Base-by-base conservation (phyloP, 768 basidiomycete species). In the Austroboletus eburneus region DNA sequence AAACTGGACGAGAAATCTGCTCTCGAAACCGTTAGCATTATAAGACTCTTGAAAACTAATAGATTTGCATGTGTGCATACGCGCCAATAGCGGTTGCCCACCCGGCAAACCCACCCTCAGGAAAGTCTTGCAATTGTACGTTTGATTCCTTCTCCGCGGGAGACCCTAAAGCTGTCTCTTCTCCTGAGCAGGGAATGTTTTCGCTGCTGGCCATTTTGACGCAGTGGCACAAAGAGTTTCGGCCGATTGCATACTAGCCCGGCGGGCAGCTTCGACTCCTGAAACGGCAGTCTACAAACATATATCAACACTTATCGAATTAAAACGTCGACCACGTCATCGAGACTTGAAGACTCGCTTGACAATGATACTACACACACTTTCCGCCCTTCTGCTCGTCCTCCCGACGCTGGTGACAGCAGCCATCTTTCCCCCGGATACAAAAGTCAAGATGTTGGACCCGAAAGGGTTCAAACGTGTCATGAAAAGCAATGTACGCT, bases 401-500 rank as follows among this genome's bases (percentile, higher is more conserved):
- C 50, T 68, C 29, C 71, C 74, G 23, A 34, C 60, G 36, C 43
- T 76, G 22, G 74, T 67, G 22, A 68, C 67, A 27, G 76, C 75
- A 12, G 77, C 63, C 13, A 56, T 78, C 40, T 78, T 77, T 45
- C 73, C 74, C 0, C 55, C 69, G 29, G 77, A 76, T 51, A 73
- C 81, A 4, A 66, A 72, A 22, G 90, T 92, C 49, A 89, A 88
- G 71, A 77, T 80, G 74, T 56, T 92, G 27, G 83, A 87, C 61
- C 66, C 77, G 2, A 86, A 81, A 61, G 71, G 72, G 2, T 92
- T 89, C 67, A 82, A 71, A 63, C 76, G 81, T 46, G 79, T 70
- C 4, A 82, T 93, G 81, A 84, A 83, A 63, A 70, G 71, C 37
- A 87, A 89, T 56, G 91, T 91, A 64, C 48, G 85, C 70, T 29